phyloP scores from a whole-genome alignment of 441 rosid species.

The Omphalea diandra region DNA sequence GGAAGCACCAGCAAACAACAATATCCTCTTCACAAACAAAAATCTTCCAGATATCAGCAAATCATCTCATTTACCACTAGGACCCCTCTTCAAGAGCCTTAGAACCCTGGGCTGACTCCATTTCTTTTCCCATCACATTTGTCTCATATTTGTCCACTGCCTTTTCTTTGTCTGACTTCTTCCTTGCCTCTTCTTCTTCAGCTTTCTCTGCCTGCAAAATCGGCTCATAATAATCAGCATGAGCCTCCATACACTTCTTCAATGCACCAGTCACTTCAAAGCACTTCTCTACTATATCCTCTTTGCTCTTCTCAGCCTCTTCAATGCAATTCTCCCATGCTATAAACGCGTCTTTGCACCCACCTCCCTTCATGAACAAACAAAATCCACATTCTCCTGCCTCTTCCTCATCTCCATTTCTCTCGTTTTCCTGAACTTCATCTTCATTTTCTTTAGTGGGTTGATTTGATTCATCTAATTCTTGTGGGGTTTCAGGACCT shows the following conservation, averaged over 20 bases:
- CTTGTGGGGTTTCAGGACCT: slow-evolving; percentile 21
- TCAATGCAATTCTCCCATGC: slow-evolving; percentile 82
- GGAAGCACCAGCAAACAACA: background rate
- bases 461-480: slow-evolving; percentile 20
- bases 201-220: slow-evolving; percentile 77
- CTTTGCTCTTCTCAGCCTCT: slow-evolving; percentile 64
- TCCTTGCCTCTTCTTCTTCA: slow-evolving; percentile 50
- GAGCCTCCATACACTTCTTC: slow-evolving; percentile 77
- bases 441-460: slow-evolving; percentile 11
- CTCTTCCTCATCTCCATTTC: slow-evolving; percentile 47
- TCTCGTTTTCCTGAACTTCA: slow-evolving; percentile 26
- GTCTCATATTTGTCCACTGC: background rate
- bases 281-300: slow-evolving; percentile 78
- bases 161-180: slow-evolving; percentile 47
- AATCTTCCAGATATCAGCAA: background rate
- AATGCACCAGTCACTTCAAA: slow-evolving; percentile 58
- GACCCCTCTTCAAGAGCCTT: background rate
- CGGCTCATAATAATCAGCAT: slow-evolving; percentile 77
- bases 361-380: slow-evolving; percentile 91
- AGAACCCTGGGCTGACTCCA: background rate
- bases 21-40: background rate
- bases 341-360: slow-evolving; percentile 65
- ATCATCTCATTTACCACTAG: background rate
- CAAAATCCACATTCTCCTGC: slow-evolving; percentile 90
- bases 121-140: slow-evolving; percentile 9